phyloP scores from a whole-genome alignment of 331 rosid genomes.

The Ulmus americana region DNA sequence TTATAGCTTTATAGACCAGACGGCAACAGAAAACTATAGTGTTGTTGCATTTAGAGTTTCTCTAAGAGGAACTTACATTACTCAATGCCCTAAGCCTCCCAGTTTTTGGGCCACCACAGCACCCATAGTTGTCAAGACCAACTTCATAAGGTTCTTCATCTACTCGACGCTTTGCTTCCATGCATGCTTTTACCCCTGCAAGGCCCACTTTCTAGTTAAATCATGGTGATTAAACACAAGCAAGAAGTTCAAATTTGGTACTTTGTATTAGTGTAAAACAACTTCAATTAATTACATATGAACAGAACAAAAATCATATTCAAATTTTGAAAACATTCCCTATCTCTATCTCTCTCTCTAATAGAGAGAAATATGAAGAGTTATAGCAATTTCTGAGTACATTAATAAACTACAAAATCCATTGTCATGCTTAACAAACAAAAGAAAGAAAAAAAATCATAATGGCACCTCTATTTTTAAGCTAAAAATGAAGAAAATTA shows the following conservation, averaged over 20 bases:
- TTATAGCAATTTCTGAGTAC: not conserved
- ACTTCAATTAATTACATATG: not conserved
- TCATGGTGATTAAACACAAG: not conserved
- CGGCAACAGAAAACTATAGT: not conserved
- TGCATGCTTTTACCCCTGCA: slow-evolving; percentile 81
- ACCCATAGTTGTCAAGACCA: slow-evolving; percentile 68
- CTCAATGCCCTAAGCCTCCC: slow-evolving; percentile 59
- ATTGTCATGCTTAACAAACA: slow-evolving; percentile 5
- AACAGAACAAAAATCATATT: not conserved
- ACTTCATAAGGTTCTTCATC: slow-evolving; percentile 75
- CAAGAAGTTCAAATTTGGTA: not conserved
- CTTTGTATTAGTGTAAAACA: not conserved
- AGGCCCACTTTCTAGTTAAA: slow-evolving; percentile 17
- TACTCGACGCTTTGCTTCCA: slow-evolving; percentile 42
- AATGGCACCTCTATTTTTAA: too few relatives aligned
- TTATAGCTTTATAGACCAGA: slow-evolving; percentile 2
- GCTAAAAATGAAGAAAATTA: not conserved
- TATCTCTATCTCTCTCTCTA: too few relatives aligned
- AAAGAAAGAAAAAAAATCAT: not conserved
- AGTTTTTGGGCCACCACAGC: slow-evolving; percentile 73
- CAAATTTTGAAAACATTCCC: too few relatives aligned
- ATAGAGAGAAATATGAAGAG: not conserved
- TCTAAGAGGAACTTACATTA: slow-evolving; percentile 42
- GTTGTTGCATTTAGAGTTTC: slow-evolving; percentile 10
- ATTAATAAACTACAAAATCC: not conserved